Percentiles rank a stretch among this genome's conserved stretches.
These are phyloP conservation scores for Asclepias syriaca DNA, from an alignment of 257 asterid species.

Conservation along the genomic window DNA sequence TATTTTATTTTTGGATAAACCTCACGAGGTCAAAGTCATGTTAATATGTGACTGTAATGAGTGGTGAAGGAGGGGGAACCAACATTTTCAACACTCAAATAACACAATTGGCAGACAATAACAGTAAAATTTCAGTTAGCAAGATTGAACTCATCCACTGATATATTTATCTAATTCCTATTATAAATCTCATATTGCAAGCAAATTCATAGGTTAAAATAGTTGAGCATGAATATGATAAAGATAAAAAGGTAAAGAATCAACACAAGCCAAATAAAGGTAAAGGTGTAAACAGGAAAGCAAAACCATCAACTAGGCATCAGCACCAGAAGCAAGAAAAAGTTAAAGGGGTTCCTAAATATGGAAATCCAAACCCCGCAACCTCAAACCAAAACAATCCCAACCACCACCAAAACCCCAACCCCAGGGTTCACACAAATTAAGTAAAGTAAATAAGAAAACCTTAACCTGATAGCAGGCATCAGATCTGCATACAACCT, in stretches of 20 bases:
- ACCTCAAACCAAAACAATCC: not conserved
- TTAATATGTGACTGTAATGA: not conserved
- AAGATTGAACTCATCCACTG: not conserved
- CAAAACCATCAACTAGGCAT: not conserved
- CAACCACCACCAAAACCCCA: not conserved
- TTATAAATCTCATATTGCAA: not conserved
- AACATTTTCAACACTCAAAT: not conserved
- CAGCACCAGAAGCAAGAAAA: not conserved
- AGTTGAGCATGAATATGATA: not conserved
- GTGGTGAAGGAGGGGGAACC: not conserved
- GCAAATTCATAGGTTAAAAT: not conserved
- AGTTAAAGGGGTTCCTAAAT: not conserved
- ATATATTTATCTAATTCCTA: not conserved
- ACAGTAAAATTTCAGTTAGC: not conserved
- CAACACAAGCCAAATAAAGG: constrained; percentile 2
- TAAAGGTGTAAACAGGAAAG: constrained; percentile 1
- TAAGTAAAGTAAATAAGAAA: not conserved
- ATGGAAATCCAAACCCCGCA: constrained; percentile 2
- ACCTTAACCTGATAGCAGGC: not conserved
- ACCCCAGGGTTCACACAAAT: not conserved
- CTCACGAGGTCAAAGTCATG: not conserved
- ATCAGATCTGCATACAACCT: constrained; percentile 1
- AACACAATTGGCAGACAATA: not conserved
- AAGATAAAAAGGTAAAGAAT: not conserved
- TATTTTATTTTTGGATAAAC: not conserved